phyloP scores from a whole-genome alignment of 257 asterid genomes.

The Rhazya stricta region DNA sequence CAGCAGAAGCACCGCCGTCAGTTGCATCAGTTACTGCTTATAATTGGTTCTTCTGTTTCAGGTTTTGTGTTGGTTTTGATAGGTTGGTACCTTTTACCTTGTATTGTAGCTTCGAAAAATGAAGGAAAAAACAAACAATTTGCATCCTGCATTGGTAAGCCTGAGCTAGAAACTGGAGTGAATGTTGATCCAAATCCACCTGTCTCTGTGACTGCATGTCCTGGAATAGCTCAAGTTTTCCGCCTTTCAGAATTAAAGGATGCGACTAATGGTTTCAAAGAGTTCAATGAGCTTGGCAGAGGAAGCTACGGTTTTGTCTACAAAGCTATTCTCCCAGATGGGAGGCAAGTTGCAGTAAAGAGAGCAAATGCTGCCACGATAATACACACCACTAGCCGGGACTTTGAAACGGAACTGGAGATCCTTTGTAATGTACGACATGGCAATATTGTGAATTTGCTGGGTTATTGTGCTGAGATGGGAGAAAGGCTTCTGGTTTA shows the following conservation, averaged over 20 bases:
- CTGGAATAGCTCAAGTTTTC: conserved; percentile 75
- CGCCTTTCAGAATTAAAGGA: conserved; percentile 88
- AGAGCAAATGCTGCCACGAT: conserved; percentile 96
- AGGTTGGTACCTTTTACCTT: conserved; percentile 57
- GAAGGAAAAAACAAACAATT: conserved; percentile 35
- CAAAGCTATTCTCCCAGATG: conserved; percentile 76
- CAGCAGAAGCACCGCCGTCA: conserved; percentile 35
- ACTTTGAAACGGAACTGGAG: conserved; percentile 78
- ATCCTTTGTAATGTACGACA: conserved; percentile 79
- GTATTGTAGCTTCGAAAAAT: conserved; percentile 19
- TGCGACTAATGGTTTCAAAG: conserved; percentile 91
- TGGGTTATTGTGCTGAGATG: conserved; percentile 94
- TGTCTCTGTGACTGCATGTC: conserved; percentile 47
- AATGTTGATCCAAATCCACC: conserved; percentile 38
- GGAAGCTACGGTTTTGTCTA: conserved; percentile 93
- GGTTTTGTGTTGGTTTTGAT: conserved; percentile 50
- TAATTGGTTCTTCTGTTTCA: conserved; percentile 47
- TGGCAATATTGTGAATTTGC: conserved; percentile 64
- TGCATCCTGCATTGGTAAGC: conserved; percentile 32
- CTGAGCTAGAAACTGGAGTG: conserved; percentile 31
- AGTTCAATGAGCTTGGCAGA: conserved; percentile 88
- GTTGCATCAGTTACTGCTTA: conserved; percentile 38
- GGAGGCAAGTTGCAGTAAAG: conserved; percentile 88
- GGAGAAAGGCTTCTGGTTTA: conserved; percentile 89
- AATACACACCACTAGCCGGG: conserved; percentile 74